phyloP scores from a whole-genome alignment of 1,284 basidiomycete genomes.

The Porodaedalea pini region DNA sequence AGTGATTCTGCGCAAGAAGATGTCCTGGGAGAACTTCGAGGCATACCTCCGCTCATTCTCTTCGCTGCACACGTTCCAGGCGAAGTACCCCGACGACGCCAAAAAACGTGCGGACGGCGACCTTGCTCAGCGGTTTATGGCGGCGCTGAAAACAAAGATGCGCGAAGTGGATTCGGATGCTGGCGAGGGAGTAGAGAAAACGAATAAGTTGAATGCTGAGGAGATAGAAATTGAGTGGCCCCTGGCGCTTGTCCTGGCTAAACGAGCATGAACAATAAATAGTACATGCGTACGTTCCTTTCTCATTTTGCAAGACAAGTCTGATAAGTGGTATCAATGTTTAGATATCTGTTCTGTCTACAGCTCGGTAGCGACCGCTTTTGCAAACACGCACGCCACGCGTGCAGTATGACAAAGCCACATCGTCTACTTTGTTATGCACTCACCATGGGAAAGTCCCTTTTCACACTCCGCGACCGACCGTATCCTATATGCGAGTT shows the following conservation, averaged over 20 bases:
- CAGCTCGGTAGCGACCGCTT: too few species aligned
- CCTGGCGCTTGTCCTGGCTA: constrained; percentile 59
- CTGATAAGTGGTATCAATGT: too few species aligned
- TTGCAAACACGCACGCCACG: too few species aligned
- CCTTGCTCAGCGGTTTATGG: constrained; percentile 61
- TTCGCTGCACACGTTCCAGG: constrained; percentile 68
- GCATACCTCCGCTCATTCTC: constrained; percentile 73
- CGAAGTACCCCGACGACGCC: constrained; percentile 60
- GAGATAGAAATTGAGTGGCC: constrained; percentile 70
- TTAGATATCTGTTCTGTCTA: too few species aligned
- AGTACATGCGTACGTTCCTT: too few species aligned
- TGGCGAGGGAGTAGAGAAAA: too few species aligned
- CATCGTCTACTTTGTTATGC: too few species aligned
- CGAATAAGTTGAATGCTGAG: constrained; percentile 31
- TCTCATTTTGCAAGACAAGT: too few species aligned
- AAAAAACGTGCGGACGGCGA: constrained; percentile 48
- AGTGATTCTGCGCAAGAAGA: constrained; percentile 56
- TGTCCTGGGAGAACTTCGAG: constrained; percentile 63
- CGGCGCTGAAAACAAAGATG: constrained; percentile 43
- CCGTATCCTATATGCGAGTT: too few species aligned
- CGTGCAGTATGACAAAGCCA: too few species aligned
- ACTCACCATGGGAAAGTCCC: too few species aligned
- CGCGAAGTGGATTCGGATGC: constrained; percentile 36
- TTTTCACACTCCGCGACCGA: too few species aligned
- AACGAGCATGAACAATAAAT: constrained; percentile 34